phyloP scores from a whole-genome alignment of 306 rosid genomes.

The Cucumis cinereus region DNA sequence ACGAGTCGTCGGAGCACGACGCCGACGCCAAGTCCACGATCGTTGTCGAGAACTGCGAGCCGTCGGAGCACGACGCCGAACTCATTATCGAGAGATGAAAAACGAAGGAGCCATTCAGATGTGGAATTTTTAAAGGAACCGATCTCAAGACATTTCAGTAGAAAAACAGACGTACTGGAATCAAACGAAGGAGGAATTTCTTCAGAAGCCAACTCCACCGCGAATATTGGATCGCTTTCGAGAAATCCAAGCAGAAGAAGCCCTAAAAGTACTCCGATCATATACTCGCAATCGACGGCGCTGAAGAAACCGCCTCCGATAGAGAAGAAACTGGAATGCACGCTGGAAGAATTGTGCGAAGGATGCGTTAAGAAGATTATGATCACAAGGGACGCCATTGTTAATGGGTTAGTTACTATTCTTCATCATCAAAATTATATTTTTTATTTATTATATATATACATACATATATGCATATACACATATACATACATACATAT shows the following conservation, averaged over 20 bases:
- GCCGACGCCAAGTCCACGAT: slow-evolving; percentile 18
- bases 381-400: slow-evolving; percentile 54
- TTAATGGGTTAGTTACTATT: slow-evolving; percentile 37
- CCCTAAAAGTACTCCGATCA: slow-evolving; percentile 42
- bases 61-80: slow-evolving; percentile 24
- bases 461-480: too few species aligned
- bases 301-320: slow-evolving; percentile 50
- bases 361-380: slow-evolving; percentile 65
- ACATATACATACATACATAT: too few species aligned
- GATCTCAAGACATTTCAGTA: background rate
- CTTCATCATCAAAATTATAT: background rate
- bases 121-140: background rate
- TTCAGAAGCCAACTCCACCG: slow-evolving; percentile 7
- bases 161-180: background rate
- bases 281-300: slow-evolving; percentile 59
- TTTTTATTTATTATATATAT: background rate
- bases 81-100: background rate
- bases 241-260: slow-evolving; percentile 27
- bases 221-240: slow-evolving; percentile 18
- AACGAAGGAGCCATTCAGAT: slow-evolving; percentile 10
- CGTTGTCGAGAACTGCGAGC: slow-evolving; percentile 25
- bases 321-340: slow-evolving; percentile 47
- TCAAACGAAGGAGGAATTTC: slow-evolving; percentile 3
- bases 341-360: slow-evolving; percentile 62
- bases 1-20: slow-evolving; percentile 22